Evolutionary conservation across 345 rosid genomes (phyloP).

Genomic region (Excoecaria cochinchinensis): DNA sequence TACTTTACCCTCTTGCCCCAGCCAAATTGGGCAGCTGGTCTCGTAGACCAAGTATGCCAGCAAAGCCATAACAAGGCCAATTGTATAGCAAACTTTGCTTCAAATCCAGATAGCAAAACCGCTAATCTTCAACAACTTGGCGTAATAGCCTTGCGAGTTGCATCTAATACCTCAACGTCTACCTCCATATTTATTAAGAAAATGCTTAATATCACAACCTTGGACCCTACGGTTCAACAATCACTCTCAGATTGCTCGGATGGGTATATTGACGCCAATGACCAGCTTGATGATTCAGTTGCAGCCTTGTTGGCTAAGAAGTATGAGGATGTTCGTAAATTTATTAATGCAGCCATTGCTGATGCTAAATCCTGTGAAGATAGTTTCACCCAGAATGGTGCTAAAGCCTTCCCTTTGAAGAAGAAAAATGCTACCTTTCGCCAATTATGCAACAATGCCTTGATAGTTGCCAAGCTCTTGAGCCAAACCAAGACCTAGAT

Average conservation of each 20-base stretch:
- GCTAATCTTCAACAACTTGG: slow-evolving; percentile 46
- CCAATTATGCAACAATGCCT: slow-evolving; percentile 45
- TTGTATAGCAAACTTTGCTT: slow-evolving; percentile 46
- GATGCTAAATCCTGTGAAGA: slow-evolving; percentile 44
- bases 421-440: slow-evolving; percentile 35
- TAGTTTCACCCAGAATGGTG: slow-evolving; percentile 21
- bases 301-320: slow-evolving; percentile 46
- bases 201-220: slow-evolving; percentile 12
- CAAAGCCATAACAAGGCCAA: slow-evolving; percentile 36
- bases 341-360: slow-evolving; percentile 47
- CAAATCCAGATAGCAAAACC: slow-evolving; percentile 35
- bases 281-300: slow-evolving; percentile 59
- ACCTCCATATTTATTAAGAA: slow-evolving; percentile 37
- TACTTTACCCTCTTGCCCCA: slow-evolving; percentile 16
- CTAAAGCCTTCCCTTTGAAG: not conserved
- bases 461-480: slow-evolving; percentile 17
- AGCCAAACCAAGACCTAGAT: not conserved
- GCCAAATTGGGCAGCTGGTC: not conserved
- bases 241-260: slow-evolving; percentile 58
- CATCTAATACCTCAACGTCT: slow-evolving; percentile 44
- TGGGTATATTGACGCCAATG: slow-evolving; percentile 46
- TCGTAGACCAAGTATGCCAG: slow-evolving; percentile 39
- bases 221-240: slow-evolving; percentile 54
- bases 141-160: slow-evolving; percentile 44
- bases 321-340: slow-evolving; percentile 33